A percentile compares a stretch with the other conserved stretches of the same genome.
Conservation (phyloP, 2,329 filamentous ascomycete species). For the Colletotrichum theobromicola region DNA sequence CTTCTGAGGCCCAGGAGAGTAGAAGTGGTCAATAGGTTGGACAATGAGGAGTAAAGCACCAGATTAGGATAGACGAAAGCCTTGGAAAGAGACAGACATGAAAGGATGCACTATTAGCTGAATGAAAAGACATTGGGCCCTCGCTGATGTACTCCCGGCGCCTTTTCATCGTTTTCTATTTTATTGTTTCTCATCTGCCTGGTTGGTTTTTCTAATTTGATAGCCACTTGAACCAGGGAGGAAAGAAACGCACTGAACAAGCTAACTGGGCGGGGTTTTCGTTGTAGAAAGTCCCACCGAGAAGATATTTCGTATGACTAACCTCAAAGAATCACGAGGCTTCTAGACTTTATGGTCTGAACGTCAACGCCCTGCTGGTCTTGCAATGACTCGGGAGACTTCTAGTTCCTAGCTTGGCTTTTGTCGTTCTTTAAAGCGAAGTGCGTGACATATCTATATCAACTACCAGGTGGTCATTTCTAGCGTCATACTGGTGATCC, state of each 20-base stretch:
- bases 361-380: neutral
- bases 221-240: neutral
- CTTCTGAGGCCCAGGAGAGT: too few species aligned
- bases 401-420: neutral
- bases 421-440: neutral
- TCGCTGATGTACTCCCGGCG: neutral
- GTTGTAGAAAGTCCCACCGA: neutral
- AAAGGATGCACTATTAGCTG: too few species aligned
- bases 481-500: neutral
- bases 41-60: too few species aligned
- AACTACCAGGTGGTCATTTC: neutral
- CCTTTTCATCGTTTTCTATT: neutral
- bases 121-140: too few species aligned
- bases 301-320: neutral
- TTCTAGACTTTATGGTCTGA: neutral
- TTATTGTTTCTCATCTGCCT: neutral
- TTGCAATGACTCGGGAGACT: neutral
- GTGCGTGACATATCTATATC: neutral
- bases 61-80: too few species aligned
- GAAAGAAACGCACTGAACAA: neutral
- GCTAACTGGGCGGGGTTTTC: neutral
- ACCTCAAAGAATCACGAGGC: neutral
- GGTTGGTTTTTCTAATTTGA: neutral
- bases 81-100: too few species aligned
- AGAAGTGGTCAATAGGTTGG: too few species aligned